Evolutionary conservation across 208 protist genomes (phyloP).

Genomic region (Wallacemonas rigidus): DNA sequence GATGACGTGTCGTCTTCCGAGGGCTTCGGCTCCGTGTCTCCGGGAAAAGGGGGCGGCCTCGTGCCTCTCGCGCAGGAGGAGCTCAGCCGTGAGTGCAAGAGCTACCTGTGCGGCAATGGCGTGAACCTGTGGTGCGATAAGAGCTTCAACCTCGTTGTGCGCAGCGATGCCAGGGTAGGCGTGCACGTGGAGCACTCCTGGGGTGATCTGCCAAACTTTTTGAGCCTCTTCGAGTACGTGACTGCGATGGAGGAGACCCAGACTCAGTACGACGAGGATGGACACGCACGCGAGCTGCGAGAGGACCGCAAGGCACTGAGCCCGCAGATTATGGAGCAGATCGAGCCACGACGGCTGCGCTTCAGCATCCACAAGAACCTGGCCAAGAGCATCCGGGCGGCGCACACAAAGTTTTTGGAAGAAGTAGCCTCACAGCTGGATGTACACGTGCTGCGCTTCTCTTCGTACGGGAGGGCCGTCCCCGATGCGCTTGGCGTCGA

Average conservation of each 20-base stretch:
- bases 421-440: constrained; percentile 59
- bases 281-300: constrained; percentile 40
- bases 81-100: constrained; percentile 33
- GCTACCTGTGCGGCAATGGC: constrained; percentile 72
- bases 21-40: background rate
- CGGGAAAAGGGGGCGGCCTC: constrained; percentile 20
- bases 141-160: constrained; percentile 77
- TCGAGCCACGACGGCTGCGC: constrained; percentile 52
- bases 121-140: constrained; percentile 82
- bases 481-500: constrained; percentile 42
- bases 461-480: constrained; percentile 47
- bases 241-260: constrained; percentile 50
- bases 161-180: constrained; percentile 52
- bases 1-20: constrained; percentile 40
- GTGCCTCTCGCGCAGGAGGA: constrained; percentile 16
- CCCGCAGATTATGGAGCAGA: constrained; percentile 28
- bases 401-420: constrained; percentile 41
- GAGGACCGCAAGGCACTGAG: constrained; percentile 36
- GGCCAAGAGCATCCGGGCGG: constrained; percentile 34
- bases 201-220: constrained; percentile 68
- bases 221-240: constrained; percentile 57
- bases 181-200: constrained; percentile 85
- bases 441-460: constrained; percentile 52
- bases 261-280: constrained; percentile 50
- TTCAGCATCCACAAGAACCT: constrained; percentile 70